A percentile compares a stretch with the other conserved stretches of the same genome.
These are phyloP conservation scores for Triticum turgidum DNA, from an alignment of 176 grass and related monocot genomes.

Conservation along the genomic window DNA sequence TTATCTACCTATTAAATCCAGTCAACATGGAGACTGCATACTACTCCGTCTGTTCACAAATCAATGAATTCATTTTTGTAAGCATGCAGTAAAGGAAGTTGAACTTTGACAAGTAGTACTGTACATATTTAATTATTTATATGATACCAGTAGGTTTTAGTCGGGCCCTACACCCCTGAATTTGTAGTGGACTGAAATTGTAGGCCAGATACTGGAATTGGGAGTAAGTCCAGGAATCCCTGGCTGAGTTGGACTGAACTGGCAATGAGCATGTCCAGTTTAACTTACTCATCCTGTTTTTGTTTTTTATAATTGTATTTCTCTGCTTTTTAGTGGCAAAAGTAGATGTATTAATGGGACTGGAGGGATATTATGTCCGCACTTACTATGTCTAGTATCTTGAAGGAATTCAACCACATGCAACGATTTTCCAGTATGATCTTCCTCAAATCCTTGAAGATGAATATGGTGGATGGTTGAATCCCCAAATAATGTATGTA, in stretches of 20 bases:
- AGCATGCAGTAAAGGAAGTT: background rate
- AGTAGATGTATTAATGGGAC: background rate
- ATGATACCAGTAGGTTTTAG: slow-evolving; percentile 4
- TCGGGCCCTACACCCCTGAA: background rate
- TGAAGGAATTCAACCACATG: slow-evolving; percentile 45
- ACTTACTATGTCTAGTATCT: background rate
- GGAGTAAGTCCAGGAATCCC: background rate
- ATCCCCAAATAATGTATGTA: slow-evolving; percentile 41
- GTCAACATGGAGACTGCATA: background rate
- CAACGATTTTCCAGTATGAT: slow-evolving; percentile 48
- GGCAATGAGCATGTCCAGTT: background rate
- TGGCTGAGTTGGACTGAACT: background rate
- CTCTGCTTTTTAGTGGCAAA: background rate
- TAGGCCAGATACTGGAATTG: background rate
- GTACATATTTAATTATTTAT: background rate
- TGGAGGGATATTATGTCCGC: background rate
- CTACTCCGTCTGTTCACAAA: background rate
- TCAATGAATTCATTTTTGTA: background rate
- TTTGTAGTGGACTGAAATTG: background rate
- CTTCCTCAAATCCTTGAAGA: slow-evolving; percentile 56
- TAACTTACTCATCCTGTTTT: background rate
- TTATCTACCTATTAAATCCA: background rate
- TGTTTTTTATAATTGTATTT: background rate
- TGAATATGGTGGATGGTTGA: slow-evolving; percentile 55
- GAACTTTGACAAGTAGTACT: background rate